Conservation (phyloP, 495 filamentous ascomycete genomes). For the Neurospora sp. region DNA sequence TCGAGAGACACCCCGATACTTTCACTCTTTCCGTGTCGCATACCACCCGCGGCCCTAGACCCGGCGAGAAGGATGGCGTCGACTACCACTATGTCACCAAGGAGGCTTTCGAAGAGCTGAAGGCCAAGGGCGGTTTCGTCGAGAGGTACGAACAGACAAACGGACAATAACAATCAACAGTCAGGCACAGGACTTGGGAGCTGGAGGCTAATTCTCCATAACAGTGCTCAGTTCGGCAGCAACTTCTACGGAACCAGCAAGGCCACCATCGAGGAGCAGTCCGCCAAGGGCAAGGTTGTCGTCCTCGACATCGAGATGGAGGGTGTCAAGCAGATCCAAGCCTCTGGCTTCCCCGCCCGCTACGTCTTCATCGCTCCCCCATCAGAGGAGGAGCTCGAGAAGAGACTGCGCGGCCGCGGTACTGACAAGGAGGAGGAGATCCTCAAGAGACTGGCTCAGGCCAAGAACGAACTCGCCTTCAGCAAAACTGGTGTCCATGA, state of each 20-base stretch:
- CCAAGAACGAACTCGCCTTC: slow-evolving; percentile 73
- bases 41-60: slow-evolving; percentile 70
- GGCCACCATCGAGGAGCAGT: slow-evolving; percentile 63
- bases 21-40: slow-evolving; percentile 82
- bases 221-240: slow-evolving; percentile 71
- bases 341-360: slow-evolving; percentile 62
- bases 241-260: slow-evolving; percentile 84
- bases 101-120: slow-evolving; percentile 59
- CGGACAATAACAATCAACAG: too few species aligned
- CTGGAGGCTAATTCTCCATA: not conserved
- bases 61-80: slow-evolving; percentile 63
- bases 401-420: slow-evolving; percentile 65
- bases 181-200: not conserved
- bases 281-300: slow-evolving; percentile 54
- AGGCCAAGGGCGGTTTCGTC: slow-evolving; percentile 66
- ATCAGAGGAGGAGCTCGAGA: slow-evolving; percentile 61
- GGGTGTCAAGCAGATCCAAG: slow-evolving; percentile 93
- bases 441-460: slow-evolving; percentile 64
- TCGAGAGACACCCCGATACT: slow-evolving; percentile 52
- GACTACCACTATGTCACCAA: slow-evolving; percentile 75
- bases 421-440: slow-evolving; percentile 78
- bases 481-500: slow-evolving; percentile 71
- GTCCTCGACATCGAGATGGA: slow-evolving; percentile 94
- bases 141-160: slow-evolving; percentile 35
- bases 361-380: slow-evolving; percentile 83